Base-by-base conservation (phyloP, 2,329 filamentous ascomycete species). In the Ceratocystis papillata region DNA sequence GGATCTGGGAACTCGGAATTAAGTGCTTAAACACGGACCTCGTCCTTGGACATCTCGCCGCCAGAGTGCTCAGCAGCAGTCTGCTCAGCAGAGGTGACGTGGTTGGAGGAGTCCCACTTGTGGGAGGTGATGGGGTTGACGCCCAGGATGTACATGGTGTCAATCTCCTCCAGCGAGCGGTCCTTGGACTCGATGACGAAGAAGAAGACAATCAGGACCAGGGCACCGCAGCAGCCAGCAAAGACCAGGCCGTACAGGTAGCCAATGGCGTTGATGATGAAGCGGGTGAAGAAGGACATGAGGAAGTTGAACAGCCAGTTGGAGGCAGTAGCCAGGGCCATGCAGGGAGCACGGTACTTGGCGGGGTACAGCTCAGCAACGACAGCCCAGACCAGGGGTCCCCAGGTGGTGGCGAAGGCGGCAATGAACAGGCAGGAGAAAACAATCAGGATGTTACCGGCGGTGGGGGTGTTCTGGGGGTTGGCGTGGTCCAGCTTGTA, bases 171-270 rank as follows among this genome's bases (percentile, higher is more conserved):
- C 20, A 91, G 80, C 1, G 82, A 84, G 41, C 87, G 81, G 71
- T 86, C 86, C 75, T 87, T 86, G 68, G 82, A 86, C 76, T 90
- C 87, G 71, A 86, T 86, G 69, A 90, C 80, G 75, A 89, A 89
- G 79, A 90, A 87, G 79, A 86, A 90, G 67, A 90, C 86, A 62
- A 89, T 79, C 20, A 83, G 71, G 3, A 85, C 79, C 22, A 85
- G 83, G 8, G 80, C 79, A 67, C 83, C 81, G 72, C 85, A 85
- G 73, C 85, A 88, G 3, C 80, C 84, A 0, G 85, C 87, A 72
- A 89, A 89, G 48, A 90, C 82, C 67, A 89, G 83, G 41, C 87
- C 87, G 72, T 88, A 88, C 3, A 80, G 79, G 76, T 87, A 89
- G 73, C 85, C 81, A 70, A 90, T 89, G 20, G 80, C 77, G 37